phyloP scores from a whole-genome alignment of 2,329 filamentous ascomycete genomes.

The Sordariomycetes sp. region DNA sequence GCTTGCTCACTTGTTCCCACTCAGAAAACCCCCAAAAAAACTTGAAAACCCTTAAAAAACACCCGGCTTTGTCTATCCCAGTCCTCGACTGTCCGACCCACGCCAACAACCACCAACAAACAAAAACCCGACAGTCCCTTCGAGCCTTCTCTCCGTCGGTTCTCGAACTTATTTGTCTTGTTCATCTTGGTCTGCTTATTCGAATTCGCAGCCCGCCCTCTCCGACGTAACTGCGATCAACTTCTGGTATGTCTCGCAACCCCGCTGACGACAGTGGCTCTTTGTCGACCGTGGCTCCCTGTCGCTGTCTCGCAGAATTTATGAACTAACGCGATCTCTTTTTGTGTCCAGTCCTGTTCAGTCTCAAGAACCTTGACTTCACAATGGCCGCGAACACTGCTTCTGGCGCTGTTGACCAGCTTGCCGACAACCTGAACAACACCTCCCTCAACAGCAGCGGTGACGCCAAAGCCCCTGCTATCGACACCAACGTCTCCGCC shows the following conservation, averaged over 20 bases:
- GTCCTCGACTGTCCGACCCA: slow-evolving; percentile 1
- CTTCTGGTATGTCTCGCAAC: background rate
- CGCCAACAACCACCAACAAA: background rate
- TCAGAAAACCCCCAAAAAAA: slow-evolving; percentile 53
- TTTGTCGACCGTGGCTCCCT: too few species aligned
- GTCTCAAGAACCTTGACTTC: slow-evolving; percentile 7
- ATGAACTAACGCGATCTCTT: slow-evolving; percentile 7
- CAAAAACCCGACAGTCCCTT: slow-evolving; percentile 9
- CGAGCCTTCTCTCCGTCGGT: slow-evolving; percentile 12
- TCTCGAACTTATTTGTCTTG: slow-evolving; percentile 14
- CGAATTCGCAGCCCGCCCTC: slow-evolving; percentile 6
- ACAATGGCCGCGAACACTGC: slow-evolving; percentile 54
- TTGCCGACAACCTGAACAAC: slow-evolving; percentile 68
- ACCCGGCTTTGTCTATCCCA: slow-evolving; percentile 19
- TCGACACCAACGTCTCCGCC: slow-evolving; percentile 64
- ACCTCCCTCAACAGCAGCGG: slow-evolving; percentile 60
- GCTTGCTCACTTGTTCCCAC: slow-evolving; percentile 44
- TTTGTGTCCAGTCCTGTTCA: slow-evolving; percentile 7
- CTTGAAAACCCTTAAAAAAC: slow-evolving; percentile 51
- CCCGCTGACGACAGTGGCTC: too few species aligned
- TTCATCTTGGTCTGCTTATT: slow-evolving; percentile 9
- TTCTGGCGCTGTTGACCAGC: slow-evolving; percentile 64
- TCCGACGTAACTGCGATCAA: slow-evolving; percentile 16
- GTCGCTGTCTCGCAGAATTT: background rate
- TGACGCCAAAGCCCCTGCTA: slow-evolving; percentile 54